Evolutionary conservation across 164 flowering plant species (phyloP).

Genomic region (Vitis amurensis): DNA sequence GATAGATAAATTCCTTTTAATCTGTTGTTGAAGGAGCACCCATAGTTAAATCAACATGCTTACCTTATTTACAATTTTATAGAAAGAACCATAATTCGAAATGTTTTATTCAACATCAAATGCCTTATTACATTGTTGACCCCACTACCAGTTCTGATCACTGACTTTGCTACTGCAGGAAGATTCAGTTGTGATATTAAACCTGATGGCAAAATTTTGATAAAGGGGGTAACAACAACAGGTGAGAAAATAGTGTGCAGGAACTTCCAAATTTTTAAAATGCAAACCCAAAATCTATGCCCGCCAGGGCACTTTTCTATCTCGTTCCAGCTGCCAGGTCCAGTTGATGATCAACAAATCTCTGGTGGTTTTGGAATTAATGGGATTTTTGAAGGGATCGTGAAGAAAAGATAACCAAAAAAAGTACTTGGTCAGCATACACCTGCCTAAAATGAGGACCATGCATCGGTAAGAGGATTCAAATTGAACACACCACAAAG

Average conservation of each 20-base stretch:
- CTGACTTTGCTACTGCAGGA: slow-evolving; percentile 30
- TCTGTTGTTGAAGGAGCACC: too few relatives aligned
- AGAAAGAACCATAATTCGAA: too few relatives aligned
- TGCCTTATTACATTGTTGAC: not conserved
- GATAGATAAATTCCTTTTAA: too few relatives aligned
- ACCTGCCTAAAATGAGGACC: too few relatives aligned
- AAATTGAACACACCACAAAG: too few relatives aligned
- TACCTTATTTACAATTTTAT: too few relatives aligned
- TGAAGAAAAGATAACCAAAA: slow-evolving; percentile 32
- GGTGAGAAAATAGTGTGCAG: slow-evolving; percentile 50
- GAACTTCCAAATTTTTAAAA: slow-evolving; percentile 40
- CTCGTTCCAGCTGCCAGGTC: slow-evolving; percentile 68
- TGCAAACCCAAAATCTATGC: slow-evolving; percentile 60
- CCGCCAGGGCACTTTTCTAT: slow-evolving; percentile 61
- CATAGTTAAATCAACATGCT: too few relatives aligned
- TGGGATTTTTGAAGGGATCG: slow-evolving; percentile 61
- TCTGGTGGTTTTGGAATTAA: slow-evolving; percentile 48
- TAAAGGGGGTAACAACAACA: slow-evolving; percentile 61
- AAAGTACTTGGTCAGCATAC: not conserved
- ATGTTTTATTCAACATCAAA: too few relatives aligned
- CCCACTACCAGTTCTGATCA: not conserved
- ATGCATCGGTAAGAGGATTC: too few relatives aligned
- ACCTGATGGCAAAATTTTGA: slow-evolving; percentile 47
- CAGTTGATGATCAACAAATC: slow-evolving; percentile 47
- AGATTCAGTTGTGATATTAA: slow-evolving; percentile 62